Evolutionary conservation across 495 filamentous ascomycete genomes (phyloP), one percentile per base, ranked within the genome.

Genomic region (Neurospora sp.): DNA sequence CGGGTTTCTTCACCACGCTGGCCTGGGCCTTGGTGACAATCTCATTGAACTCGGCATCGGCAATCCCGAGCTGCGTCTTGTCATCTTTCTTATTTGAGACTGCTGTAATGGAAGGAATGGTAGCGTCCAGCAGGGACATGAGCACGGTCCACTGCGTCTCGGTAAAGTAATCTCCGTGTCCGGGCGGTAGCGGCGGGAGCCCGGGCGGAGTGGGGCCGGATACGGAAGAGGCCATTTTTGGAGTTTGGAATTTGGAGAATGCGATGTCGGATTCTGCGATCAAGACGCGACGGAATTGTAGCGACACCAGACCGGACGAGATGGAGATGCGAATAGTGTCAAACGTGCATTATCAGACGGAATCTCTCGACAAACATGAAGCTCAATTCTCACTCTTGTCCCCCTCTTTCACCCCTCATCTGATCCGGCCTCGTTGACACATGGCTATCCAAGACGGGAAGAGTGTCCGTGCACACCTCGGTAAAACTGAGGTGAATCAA

Each of bases 81-180:
- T 27, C 49, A 39, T 83, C 77, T 23, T 75, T 75, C 39, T 44
- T 66, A 6, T 71, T 73, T 5, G 82, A 71, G 38, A 78, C 78
- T 11, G 77, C 72, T 37, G 78, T 77, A 46, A 84, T 80, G 16
- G 80, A 80, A 7, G 82, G 81, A 18, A 82, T 71, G 37, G 79
- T 41, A 27, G 82, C 83, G 72, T 84, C 81, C 18, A 83, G 42
- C 39, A 83, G 60, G 3, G 80, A 75, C 31, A 82, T 74, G 31
- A 84, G 54, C 23, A 79, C 77, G 71, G 76, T 60, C 82, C 82
- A 83, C 75, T 83, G 82, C 27, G 79, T 78, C 72, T 80, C 75
- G 38, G 76, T 72, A 62, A 79, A 83, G 70, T 76, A 80, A 39
- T 80, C 79, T 40, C 79, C 77, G 18, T 78, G n/a, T 23, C 70